phyloP scores from a whole-genome alignment of 495 filamentous ascomycete species.

The Annulohypoxylon nitens region DNA sequence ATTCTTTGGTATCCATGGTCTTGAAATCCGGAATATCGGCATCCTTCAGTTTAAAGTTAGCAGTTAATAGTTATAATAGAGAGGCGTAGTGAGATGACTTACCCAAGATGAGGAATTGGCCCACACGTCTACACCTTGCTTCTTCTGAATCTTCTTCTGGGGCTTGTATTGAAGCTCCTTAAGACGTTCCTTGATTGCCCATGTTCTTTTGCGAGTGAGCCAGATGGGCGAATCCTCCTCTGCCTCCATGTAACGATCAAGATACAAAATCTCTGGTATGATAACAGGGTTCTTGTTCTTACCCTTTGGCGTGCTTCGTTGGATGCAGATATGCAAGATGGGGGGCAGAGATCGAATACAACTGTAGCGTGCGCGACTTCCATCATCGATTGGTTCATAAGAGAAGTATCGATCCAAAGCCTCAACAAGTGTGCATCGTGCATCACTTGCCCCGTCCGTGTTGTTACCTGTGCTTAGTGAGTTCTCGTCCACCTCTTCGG shows the following conservation, averaged over 20 bases:
- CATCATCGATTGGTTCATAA: constrained; percentile 75
- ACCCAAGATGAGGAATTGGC: neutral
- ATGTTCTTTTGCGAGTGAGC: constrained; percentile 72
- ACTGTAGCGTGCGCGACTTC: constrained; percentile 74
- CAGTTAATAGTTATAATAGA: neutral
- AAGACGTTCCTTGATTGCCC: constrained; percentile 79
- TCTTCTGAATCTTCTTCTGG: constrained; percentile 13
- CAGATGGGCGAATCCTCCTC: constrained; percentile 69
- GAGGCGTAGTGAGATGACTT: neutral
- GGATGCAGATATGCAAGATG: constrained; percentile 88
- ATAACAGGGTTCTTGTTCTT: constrained; percentile 85
- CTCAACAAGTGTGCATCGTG: constrained; percentile 75
- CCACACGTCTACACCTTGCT: neutral
- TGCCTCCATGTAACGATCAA: constrained; percentile 89
- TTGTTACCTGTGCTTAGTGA: constrained; percentile 3
- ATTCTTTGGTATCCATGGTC: constrained; percentile 1
- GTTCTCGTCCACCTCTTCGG: constrained; percentile 38
- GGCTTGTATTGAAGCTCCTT: constrained; percentile 60
- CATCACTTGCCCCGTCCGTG: constrained; percentile 44
- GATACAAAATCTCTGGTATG: constrained; percentile 80
- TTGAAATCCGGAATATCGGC: constrained; percentile 9
- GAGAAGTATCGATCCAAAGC: constrained; percentile 89
- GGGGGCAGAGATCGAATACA: constrained; percentile 84
- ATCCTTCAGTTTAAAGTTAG: constrained; percentile 14
- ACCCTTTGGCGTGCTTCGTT: constrained; percentile 75